These are phyloP conservation scores for Pseudogymnoascus sp. DNA, from an alignment of 2,329 filamentous ascomycete genomes.

Conservation along the genomic window DNA sequence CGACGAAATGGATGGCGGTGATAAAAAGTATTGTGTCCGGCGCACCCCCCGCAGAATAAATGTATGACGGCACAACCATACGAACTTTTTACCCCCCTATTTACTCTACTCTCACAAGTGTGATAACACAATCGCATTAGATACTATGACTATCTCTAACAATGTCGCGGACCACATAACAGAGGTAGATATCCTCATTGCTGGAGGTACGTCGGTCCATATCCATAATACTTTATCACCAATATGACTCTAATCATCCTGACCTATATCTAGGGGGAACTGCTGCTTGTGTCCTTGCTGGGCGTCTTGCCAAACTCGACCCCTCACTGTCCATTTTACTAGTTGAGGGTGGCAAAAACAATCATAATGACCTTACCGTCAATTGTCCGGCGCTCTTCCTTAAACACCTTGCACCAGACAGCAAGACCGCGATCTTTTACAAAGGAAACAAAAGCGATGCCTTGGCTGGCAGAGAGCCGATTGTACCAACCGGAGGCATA, in stretches of 20 bases:
- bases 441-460: constrained; percentile 39
- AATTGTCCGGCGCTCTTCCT: constrained; percentile 46
- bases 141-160: neutral
- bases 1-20: neutral
- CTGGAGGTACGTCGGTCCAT: constrained; percentile 6
- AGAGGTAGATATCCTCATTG: constrained; percentile 10
- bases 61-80: neutral
- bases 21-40: neutral
- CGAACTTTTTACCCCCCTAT: neutral
- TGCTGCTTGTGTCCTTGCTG: constrained; percentile 44
- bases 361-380: constrained; percentile 43
- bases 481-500: no score
- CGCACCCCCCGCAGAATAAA: neutral
- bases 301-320: constrained; percentile 44
- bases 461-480: constrained; percentile 32
- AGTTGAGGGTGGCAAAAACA: constrained; percentile 49
- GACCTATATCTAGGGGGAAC: constrained; percentile 33
- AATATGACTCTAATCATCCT: constrained; percentile 14
- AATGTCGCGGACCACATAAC: constrained; percentile 14
- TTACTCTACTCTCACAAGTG: neutral
- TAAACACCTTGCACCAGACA: constrained; percentile 40
- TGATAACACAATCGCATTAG: neutral
- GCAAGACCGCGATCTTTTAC: constrained; percentile 46
- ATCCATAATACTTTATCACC: constrained; percentile 27
- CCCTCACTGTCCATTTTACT: constrained; percentile 44